Evolutionary conservation across 331 rosid genomes (phyloP), one percentile per base, ranked within the genome.

Genomic region (Prunus yedoensis): DNA sequence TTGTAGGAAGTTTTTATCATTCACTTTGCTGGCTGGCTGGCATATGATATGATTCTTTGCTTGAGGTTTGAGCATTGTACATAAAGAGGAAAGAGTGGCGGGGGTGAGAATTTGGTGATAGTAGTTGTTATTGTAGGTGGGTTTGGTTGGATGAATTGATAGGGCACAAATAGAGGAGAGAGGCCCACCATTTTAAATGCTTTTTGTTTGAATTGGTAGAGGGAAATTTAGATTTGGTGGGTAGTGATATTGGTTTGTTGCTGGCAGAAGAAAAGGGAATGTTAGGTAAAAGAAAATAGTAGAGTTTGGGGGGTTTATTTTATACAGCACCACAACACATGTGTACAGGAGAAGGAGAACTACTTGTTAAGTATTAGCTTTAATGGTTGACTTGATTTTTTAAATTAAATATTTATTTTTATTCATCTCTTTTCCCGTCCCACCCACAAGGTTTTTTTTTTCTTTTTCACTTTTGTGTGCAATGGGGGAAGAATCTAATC

Each of bases 31-130:
- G 80, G 83, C 70, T 68, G 41, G 13, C 9, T 23, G 60, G 61
- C 28, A 69, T 8, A 51, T 13, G 41, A 60, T 77, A 65, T 71
- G 82, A 88, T 94, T 90, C 93, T 85, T 85, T 94, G 91, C 96
- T 84, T 87, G 77, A 13, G 75, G 82, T 67, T 83, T 64, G 82
- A 62, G 86, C 76, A 82, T 80, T 90, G 97, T 90, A 90, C 84
- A 89, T 83, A 92, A 73, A 67, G 38, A 67, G 65, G 38, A 32
- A 67, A 73, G 71, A 68, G 6, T 4, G 85, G 68, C 30, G 54
- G 41, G 54, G 90, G 80, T 74, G 84, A 81, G 85, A 85, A 85
- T 84, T 87, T 85, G 88, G 89, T 83, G 80, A 77, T 23, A 7
- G 84, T 74, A 65, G 85, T 84, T 80, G 77, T 75, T 81, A 71